Percentiles rank a stretch among this genome's conserved stretches.
Evolutionary conservation across 495 filamentous ascomycete genomes (phyloP).

Genomic region (Penicillium alfredii): DNA sequence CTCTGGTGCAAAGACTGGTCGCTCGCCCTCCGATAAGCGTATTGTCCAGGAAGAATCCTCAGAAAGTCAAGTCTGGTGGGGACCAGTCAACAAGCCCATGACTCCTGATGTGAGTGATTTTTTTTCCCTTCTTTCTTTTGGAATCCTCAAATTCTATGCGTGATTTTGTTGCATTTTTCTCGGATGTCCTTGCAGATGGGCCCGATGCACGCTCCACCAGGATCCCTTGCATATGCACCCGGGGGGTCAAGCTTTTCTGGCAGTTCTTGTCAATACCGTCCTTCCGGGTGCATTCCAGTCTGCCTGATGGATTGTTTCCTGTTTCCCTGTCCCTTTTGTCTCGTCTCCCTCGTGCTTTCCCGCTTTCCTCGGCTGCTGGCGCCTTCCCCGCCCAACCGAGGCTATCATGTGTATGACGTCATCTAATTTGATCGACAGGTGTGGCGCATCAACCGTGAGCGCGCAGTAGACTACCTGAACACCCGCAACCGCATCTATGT

Average conservation of each 20-base stretch:
- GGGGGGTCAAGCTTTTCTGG: constrained; percentile 34
- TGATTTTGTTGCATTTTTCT: constrained; percentile 13
- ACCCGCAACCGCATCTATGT: constrained; percentile 98
- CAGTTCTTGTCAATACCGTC: constrained; percentile 6
- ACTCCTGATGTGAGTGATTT: constrained; percentile 77
- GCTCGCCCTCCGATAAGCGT: constrained; percentile 94
- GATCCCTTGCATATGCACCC: constrained; percentile 25
- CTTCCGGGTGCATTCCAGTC: neutral
- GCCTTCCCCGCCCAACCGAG: constrained; percentile 15
- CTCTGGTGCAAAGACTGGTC: constrained; percentile 95
- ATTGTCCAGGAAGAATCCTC: constrained; percentile 89
- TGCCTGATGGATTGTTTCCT: constrained; percentile 1
- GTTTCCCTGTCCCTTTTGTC: constrained; percentile 4
- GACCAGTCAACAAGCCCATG: constrained; percentile 99
- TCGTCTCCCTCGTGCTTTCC: constrained; percentile 14
- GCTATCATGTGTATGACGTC: constrained; percentile 36
- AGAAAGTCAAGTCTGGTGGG: constrained; percentile 93
- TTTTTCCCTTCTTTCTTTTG: constrained; percentile 9
- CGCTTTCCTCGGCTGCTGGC: constrained; percentile 1
- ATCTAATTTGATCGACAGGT: constrained; percentile 56
- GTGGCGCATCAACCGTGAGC: constrained; percentile 99
- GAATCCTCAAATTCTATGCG: too few relatives aligned
- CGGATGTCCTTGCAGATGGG: constrained; percentile 28
- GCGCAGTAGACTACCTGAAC: constrained; percentile 97
- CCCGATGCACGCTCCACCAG: constrained; percentile 16